phyloP scores from a whole-genome alignment of 306 rosid species.

The Mimosa pudica region DNA sequence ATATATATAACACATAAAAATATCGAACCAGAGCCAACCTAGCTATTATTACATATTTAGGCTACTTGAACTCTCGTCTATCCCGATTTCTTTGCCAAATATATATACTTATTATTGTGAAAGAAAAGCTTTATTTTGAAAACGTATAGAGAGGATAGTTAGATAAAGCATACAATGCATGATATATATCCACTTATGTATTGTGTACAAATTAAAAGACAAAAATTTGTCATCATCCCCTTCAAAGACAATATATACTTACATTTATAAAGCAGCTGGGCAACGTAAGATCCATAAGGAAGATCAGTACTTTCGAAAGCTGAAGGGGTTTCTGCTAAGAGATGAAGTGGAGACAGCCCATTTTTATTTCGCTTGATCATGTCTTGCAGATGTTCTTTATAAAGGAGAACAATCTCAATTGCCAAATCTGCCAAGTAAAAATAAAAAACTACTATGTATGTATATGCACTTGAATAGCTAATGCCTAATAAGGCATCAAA shows the following conservation, averaged over 20 bases:
- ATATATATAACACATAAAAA: too few species aligned
- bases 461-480: background rate
- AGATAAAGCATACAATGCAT: too few species aligned
- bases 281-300: background rate
- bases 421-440: background rate
- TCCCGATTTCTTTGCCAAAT: background rate
- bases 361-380: background rate
- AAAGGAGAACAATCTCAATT: background rate
- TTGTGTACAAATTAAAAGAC: background rate
- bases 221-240: background rate
- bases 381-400: fast-evolving
- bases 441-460: background rate
- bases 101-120: too few species aligned
- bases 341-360: background rate
- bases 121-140: background rate
- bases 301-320: background rate
- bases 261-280: background rate
- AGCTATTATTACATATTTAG: too few species aligned
- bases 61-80: background rate
- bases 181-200: background rate
- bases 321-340: background rate
- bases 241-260: background rate
- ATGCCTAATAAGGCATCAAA: too few species aligned
- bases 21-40: background rate
- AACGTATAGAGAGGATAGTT: background rate